Percentiles rank a stretch among this genome's conserved stretches.
These are phyloP conservation scores for Phylloboletellus chloephorus DNA, from an alignment of 1,284 basidiomycete species.

Conservation along the genomic window DNA sequence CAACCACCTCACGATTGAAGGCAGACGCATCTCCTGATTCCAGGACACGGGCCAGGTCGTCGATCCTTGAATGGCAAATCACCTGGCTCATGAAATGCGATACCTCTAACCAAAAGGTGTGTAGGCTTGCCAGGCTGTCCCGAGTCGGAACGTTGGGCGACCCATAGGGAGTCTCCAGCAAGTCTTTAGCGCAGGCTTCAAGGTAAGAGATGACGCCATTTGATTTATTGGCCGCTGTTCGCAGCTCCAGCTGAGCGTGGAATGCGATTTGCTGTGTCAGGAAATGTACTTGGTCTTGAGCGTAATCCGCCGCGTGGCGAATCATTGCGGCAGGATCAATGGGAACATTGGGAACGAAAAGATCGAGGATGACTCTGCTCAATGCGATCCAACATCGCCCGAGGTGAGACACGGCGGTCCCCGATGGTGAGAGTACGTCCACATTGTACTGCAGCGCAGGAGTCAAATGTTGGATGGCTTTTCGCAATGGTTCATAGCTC, in stretches of 20 bases:
- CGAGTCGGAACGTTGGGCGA: constrained; percentile 32
- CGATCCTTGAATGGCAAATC: constrained; percentile 43
- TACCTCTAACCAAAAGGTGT: constrained; percentile 81
- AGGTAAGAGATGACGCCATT: constrained; percentile 50
- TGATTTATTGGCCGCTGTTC: constrained; percentile 55
- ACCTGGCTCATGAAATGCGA: constrained; percentile 63
- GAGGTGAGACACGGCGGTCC: constrained; percentile 25
- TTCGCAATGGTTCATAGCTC: constrained; percentile 24
- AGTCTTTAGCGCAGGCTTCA: constrained; percentile 35
- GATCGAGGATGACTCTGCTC: constrained; percentile 53
- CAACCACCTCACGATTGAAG: constrained; percentile 48
- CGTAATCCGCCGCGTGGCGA: constrained; percentile 48
- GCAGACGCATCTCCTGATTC: constrained; percentile 35
- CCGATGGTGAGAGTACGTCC: constrained; percentile 2
- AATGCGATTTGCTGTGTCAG: constrained; percentile 52
- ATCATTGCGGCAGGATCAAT: constrained; percentile 82
- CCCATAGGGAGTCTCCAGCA: constrained; percentile 19
- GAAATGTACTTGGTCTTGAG: constrained; percentile 42
- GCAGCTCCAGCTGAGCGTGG: constrained; percentile 53
- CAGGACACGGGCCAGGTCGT: constrained; percentile 36
- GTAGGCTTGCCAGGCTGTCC: constrained; percentile 56
- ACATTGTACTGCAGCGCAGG: constrained; percentile 5
- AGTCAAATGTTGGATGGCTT: constrained; percentile 20
- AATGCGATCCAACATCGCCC: constrained; percentile 66
- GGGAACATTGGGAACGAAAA: constrained; percentile 85